A percentile compares a stretch with the other conserved stretches of the same genome.
Evolutionary conservation across 805 yeast species (phyloP).

Genomic region (Sugiyamaella qingdaonensis): DNA sequence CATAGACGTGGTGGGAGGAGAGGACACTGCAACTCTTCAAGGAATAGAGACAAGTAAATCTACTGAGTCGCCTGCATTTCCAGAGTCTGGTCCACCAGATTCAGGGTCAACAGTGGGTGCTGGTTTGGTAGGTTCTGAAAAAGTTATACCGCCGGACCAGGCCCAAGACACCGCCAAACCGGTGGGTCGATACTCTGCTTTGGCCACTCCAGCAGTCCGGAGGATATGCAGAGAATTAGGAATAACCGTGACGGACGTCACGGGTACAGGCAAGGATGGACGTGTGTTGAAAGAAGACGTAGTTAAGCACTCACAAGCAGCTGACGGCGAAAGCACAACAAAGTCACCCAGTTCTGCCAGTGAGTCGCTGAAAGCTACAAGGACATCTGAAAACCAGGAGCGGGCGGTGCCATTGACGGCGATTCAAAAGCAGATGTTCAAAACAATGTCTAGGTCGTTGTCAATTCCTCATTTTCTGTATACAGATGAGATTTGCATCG

Average conservation of each 20-base stretch:
- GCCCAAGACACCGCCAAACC: neutral
- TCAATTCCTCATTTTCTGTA: slow-evolving; percentile 34
- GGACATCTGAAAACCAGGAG: neutral
- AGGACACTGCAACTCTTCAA: slow-evolving; percentile 5
- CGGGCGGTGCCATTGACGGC: slow-evolving; percentile 26
- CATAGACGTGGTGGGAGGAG: slow-evolving; percentile 27
- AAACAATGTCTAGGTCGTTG: slow-evolving; percentile 31
- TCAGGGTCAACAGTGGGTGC: neutral
- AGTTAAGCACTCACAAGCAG: slow-evolving; percentile 8
- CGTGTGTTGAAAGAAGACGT: slow-evolving; percentile 34
- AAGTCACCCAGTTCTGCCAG: neutral
- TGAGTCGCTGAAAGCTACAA: neutral
- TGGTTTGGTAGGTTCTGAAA: neutral
- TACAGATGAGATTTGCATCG: slow-evolving; percentile 32
- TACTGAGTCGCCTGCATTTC: neutral
- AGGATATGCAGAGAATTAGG: slow-evolving; percentile 29
- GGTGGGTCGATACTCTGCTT: slow-evolving; percentile 6
- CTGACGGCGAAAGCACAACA: neutral
- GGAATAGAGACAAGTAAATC: neutral
- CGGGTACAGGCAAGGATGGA: slow-evolving; percentile 33
- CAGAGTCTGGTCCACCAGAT: neutral
- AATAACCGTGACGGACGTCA: slow-evolving; percentile 24
- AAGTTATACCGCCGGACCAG: neutral
- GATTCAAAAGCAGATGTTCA: slow-evolving; percentile 33
- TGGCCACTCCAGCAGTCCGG: slow-evolving; percentile 36